phyloP scores from a whole-genome alignment of 495 filamentous ascomycete species.

The Trichoderma asperelloides region DNA sequence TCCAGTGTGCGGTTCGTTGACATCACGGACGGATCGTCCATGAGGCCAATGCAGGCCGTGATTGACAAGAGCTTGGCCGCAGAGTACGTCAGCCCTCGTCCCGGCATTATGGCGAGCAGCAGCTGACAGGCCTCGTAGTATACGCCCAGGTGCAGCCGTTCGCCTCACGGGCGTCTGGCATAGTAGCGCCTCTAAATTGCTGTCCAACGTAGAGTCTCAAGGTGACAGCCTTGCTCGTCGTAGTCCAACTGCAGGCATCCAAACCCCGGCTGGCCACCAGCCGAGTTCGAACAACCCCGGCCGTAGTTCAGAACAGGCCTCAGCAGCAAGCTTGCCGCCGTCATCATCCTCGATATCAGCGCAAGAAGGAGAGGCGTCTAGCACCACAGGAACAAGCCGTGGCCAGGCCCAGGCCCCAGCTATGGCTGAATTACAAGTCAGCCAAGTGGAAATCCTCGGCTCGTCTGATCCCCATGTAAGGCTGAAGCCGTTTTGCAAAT shows the following conservation, averaged over 20 bases:
- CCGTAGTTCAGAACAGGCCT: background rate
- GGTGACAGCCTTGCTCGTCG: background rate
- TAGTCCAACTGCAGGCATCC: background rate
- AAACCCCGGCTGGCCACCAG: background rate
- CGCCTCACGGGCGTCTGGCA: slow-evolving; percentile 59
- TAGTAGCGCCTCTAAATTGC: background rate
- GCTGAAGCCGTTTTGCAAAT: slow-evolving; percentile 12
- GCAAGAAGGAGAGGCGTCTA: background rate
- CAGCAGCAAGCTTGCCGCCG: background rate
- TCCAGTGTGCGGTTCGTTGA: slow-evolving; percentile 76
- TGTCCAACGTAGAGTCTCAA: slow-evolving; percentile 55
- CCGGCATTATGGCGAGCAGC: background rate
- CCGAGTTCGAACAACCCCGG: background rate
- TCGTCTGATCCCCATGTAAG: slow-evolving; percentile 68
- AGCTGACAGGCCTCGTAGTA: slow-evolving; percentile 38
- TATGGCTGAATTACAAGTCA: slow-evolving; percentile 59
- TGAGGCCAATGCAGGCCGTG: slow-evolving; percentile 72
- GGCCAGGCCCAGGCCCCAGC: slow-evolving; percentile 41
- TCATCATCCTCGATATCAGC: too few species aligned
- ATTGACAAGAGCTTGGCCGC: slow-evolving; percentile 65
- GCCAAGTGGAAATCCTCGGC: slow-evolving; percentile 60
- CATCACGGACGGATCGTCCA: slow-evolving; percentile 79
- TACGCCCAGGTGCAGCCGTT: slow-evolving; percentile 73
- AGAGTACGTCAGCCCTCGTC: slow-evolving; percentile 49
- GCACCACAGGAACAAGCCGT: slow-evolving; percentile 48